A percentile compares a stretch with the other conserved stretches of the same genome.
Evolutionary conservation across 73 alveolate genomes (phyloP).

Genomic region (Diophrys sp.): DNA sequence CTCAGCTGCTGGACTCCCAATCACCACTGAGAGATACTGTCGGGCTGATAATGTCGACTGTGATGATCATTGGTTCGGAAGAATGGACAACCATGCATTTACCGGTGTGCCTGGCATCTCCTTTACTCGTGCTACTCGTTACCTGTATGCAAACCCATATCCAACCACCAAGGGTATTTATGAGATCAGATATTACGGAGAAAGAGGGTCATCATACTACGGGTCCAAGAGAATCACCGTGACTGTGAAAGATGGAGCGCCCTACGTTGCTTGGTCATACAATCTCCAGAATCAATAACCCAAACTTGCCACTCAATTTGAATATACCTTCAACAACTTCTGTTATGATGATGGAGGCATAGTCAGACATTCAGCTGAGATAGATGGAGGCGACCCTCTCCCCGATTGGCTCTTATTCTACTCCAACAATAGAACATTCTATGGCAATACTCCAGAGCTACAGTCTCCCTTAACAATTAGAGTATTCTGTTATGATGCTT

Average conservation of each 20-base stretch:
- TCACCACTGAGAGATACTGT: not conserved
- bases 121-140: not conserved
- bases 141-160: not conserved
- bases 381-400: not conserved
- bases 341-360: not conserved
- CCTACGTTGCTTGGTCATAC: not conserved
- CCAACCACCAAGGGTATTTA: not conserved
- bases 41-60: not conserved
- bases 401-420: not conserved
- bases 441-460: not conserved
- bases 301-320: not conserved
- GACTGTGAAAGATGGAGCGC: not conserved
- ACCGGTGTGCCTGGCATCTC: not conserved
- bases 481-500: not conserved
- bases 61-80: not conserved
- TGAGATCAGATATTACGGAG: not conserved
- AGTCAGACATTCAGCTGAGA: not conserved
- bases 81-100: not conserved
- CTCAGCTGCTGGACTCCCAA: constrained; percentile 4
- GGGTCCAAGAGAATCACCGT: not conserved
- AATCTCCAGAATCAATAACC: not conserved
- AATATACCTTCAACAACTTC: not conserved
- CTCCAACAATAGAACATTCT: not conserved
- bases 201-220: not conserved
- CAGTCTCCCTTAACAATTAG: not conserved